Evolutionary conservation across 2,329 filamentous ascomycete species (phyloP), one percentile per base, ranked within the genome.

Genomic region (Teratosphaeria viscida): DNA sequence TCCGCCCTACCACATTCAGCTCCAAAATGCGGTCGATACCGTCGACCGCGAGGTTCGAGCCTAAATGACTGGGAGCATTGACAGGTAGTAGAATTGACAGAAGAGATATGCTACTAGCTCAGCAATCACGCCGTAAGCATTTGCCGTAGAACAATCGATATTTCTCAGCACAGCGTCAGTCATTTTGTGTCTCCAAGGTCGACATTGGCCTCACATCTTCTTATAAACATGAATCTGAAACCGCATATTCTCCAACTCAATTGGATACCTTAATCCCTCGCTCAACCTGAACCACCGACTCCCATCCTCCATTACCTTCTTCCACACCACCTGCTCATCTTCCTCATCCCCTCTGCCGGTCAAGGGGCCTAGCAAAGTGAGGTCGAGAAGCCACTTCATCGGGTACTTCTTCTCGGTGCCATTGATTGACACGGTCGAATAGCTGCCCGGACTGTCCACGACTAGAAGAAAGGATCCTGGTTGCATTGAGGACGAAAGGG

Each of bases 341-440:
- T 55, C 55, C 3, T 23, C 47, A 49, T 53, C 53, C 3, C 19
- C 19, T 23, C 43, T 49, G 3, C 16, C 43, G n/a, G n/a, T n/a
- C 34, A 26, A 26, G 11, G 59, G 57, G 27, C 62, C 66, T 23
- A 90, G 72, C 23, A 99, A 75, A 1, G 90, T 88, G 70, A 94
- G 88, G 68, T 96, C 88, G 2, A 99, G 78, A 16, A 99, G 77
- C 86, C 91, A 96, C 67, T 89, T 87, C 91, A 96, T 97, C 0
- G 92, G 92, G 71, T 97, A 97, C 62, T 82, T 85, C 82, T 82
- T 81, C 63, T 81, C 70, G 2, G 74, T 65, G 0, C 74, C 75
- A 29, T 76, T 76, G 62, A 96, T 73, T 0, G 82, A 83, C 3
- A 95, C 82, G 60, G 91, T 90, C 0, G 92, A 94, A 74, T 97